Percentiles rank a stretch among this genome's conserved stretches.
These are phyloP conservation scores for Vitis cinerea DNA, from an alignment of 164 flowering plant genomes.

Conservation along the genomic window DNA sequence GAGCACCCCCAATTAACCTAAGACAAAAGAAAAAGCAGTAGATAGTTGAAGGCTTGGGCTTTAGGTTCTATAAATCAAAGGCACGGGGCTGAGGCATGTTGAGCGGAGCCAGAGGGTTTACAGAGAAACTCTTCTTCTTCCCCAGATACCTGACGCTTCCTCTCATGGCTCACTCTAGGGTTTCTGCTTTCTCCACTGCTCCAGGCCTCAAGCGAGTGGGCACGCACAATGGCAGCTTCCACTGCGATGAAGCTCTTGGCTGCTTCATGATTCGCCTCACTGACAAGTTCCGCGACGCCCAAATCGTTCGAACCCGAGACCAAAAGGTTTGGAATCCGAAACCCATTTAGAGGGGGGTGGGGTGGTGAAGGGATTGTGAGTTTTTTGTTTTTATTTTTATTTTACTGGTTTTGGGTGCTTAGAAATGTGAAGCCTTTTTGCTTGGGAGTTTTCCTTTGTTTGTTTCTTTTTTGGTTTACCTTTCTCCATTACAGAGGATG, in stretches of 20 bases:
- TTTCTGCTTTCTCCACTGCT: slow-evolving; percentile 33
- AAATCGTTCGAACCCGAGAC: slow-evolving; percentile 82
- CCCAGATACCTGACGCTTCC: slow-evolving; percentile 11
- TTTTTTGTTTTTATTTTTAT: no score
- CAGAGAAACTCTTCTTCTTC: slow-evolving; percentile 4
- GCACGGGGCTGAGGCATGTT: no score
- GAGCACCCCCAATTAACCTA: no score
- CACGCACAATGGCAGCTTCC: slow-evolving; percentile 97
- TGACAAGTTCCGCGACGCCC: slow-evolving; percentile 60
- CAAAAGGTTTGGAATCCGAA: slow-evolving; percentile 41
- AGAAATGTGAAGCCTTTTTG: neutral
- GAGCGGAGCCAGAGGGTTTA: no score
- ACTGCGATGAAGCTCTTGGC: slow-evolving; percentile 98
- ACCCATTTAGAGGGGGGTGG: neutral
- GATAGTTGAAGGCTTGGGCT: no score
- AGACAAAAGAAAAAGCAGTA: no score
- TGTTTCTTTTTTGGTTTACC: no score
- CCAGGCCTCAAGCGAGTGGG: slow-evolving; percentile 65
- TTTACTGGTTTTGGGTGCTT: no score
- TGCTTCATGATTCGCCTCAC: slow-evolving; percentile 98
- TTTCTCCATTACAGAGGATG: neutral
- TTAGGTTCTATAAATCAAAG: no score
- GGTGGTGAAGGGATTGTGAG: no score
- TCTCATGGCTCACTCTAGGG: slow-evolving; percentile 28
- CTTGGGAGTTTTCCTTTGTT: no score